phyloP scores from a whole-genome alignment of 441 rosid species.

The Adansonia grandidieri region DNA sequence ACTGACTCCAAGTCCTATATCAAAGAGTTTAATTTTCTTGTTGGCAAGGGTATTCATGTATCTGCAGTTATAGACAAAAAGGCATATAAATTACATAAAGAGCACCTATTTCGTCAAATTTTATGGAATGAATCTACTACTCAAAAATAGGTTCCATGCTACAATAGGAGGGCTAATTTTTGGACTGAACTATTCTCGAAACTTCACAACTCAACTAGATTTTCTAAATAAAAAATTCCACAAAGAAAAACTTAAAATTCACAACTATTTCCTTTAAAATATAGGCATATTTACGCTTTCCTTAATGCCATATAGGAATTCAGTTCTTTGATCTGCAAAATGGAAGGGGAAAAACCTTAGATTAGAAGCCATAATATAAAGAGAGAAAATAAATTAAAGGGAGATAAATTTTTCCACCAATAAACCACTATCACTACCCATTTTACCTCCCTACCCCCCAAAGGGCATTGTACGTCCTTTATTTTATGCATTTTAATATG shows the following conservation, averaged over 20 bases:
- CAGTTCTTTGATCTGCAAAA: constrained; percentile 89
- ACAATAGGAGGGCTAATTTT: constrained; percentile 15
- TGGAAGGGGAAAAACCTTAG: constrained; percentile 15
- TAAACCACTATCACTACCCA: not conserved
- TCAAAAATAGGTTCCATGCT: not conserved
- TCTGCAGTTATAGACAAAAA: constrained; percentile 48
- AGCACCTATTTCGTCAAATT: not conserved
- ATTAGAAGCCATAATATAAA: constrained; percentile 3
- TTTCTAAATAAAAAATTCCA: not conserved
- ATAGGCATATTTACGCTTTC: constrained; percentile 72
- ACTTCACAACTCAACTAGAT: constrained; percentile 8
- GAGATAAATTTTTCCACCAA: not conserved
- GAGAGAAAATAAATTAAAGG: not conserved
- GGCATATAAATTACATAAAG: not conserved
- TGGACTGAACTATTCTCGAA: constrained; percentile 9
- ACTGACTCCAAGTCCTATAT: constrained; percentile 88
- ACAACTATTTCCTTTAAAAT: not conserved
- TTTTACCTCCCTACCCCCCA: not conserved
- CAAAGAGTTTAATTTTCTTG: constrained; percentile 89
- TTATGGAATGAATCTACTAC: constrained; percentile 17
- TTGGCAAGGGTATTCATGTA: constrained; percentile 85
- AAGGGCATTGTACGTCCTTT: not conserved
- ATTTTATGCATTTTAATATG: not conserved
- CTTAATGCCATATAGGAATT: constrained; percentile 91
- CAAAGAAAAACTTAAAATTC: constrained; percentile 9